Evolutionary conservation across 441 rosid genomes (phyloP).

Genomic region (Erodium trifolium): DNA sequence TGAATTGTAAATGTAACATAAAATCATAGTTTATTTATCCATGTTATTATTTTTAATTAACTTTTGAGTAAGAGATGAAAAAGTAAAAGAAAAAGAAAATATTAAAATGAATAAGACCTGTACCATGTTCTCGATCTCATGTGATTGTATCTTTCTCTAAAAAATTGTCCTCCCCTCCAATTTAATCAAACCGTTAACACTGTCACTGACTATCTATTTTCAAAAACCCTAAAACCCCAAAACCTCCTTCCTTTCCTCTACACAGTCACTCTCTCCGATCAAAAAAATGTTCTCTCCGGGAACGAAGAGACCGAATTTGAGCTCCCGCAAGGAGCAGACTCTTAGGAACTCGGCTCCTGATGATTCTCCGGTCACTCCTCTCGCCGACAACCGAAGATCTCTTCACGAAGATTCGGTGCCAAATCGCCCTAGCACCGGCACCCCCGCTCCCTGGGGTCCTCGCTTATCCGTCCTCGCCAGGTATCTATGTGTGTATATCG

Average conservation of each 20-base stretch:
- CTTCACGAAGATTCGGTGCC: conserved; percentile 32
- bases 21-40: no score
- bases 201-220: neutral
- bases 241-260: neutral
- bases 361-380: conserved; percentile 55
- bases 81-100: no score
- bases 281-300: conserved; percentile 68
- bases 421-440: conserved; percentile 66
- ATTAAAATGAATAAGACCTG: no score
- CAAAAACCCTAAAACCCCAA: conserved; percentile 4
- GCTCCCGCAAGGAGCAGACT: conserved; percentile 38
- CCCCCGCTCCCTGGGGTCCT: conserved; percentile 91
- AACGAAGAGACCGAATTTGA: conserved; percentile 40
- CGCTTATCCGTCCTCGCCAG: conserved; percentile 88
- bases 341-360: conserved; percentile 30
- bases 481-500: conserved; percentile 24
- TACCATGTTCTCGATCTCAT: no score
- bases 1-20: no score
- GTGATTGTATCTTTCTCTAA: no score
- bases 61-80: no score
- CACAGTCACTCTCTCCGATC: neutral
- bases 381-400: conserved; percentile 29
- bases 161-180: neutral
- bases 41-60: no score
- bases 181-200: neutral